A percentile compares a stretch with the other conserved stretches of the same genome.
phyloP scores from a whole-genome alignment of 176 grass and related monocot genomes.

The Oryza australiensis region DNA sequence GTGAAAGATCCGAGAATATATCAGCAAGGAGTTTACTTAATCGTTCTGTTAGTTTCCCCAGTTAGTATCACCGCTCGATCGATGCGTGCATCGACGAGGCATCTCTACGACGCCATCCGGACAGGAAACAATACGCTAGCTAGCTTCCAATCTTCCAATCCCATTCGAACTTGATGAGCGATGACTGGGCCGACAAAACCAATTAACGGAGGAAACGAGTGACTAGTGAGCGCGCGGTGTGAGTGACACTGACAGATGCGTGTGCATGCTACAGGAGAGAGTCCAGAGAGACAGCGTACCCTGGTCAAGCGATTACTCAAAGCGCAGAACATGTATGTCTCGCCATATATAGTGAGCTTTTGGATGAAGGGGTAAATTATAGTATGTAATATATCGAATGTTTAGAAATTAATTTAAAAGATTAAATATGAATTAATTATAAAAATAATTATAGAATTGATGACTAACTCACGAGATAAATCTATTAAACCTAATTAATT shows the following conservation, averaged over 20 bases:
- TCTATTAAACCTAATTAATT: too few relatives aligned
- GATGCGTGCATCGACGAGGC: neutral
- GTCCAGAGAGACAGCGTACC: neutral
- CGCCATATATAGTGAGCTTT: too few relatives aligned
- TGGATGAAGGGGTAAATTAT: too few relatives aligned
- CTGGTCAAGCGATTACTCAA: neutral
- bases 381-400: too few relatives aligned
- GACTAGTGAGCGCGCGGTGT: neutral
- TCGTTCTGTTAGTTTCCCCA: too few relatives aligned
- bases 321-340: neutral
- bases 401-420: too few relatives aligned
- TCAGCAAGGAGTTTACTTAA: too few relatives aligned
- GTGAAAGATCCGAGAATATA: neutral
- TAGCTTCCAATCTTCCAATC: neutral
- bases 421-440: too few relatives aligned
- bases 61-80: neutral
- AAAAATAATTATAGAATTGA: too few relatives aligned
- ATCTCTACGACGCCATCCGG: neutral
- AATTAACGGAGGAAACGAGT: neutral
- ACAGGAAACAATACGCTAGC: neutral
- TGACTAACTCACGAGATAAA: too few relatives aligned
- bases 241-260: too few relatives aligned
- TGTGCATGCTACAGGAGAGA: neutral
- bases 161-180: neutral
- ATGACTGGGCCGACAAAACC: neutral